phyloP scores from a whole-genome alignment of 495 filamentous ascomycete species.

The Lepidopterella palustris region DNA sequence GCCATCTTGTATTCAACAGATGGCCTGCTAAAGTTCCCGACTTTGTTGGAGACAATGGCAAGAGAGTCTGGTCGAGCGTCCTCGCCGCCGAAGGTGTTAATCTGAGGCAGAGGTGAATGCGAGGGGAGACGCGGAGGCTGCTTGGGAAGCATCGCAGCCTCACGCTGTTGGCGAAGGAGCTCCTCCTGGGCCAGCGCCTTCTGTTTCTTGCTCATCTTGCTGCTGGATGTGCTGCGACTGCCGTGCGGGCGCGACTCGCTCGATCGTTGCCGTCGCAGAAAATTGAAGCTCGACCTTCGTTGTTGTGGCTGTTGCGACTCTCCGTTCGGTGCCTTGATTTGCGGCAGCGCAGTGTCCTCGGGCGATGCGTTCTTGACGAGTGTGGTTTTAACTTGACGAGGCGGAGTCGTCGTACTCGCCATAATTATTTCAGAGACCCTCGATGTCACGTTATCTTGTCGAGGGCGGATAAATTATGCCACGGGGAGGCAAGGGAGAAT shows the following conservation, averaged over 20 bases:
- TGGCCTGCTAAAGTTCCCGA: slow-evolving; percentile 29
- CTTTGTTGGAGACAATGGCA: slow-evolving; percentile 53
- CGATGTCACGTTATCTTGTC: background rate
- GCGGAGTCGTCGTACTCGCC: slow-evolving; percentile 16
- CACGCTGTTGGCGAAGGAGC: slow-evolving; percentile 58
- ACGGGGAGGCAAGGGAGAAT: slow-evolving; percentile 3
- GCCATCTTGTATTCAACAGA: slow-evolving; percentile 25
- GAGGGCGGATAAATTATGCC: background rate
- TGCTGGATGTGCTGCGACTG: slow-evolving; percentile 43
- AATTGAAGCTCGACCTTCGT: slow-evolving; percentile 30
- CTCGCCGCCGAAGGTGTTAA: slow-evolving; percentile 65
- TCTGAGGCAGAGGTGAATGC: slow-evolving; percentile 57
- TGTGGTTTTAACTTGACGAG: slow-evolving; percentile 4
- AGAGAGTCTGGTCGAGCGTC: slow-evolving; percentile 60
- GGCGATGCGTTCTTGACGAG: slow-evolving; percentile 17
- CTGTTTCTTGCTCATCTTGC: slow-evolving; percentile 62
- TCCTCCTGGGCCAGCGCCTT: slow-evolving; percentile 57
- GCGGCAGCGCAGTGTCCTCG: slow-evolving; percentile 22
- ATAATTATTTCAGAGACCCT: slow-evolving; percentile 2
- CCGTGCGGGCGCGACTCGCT: slow-evolving; percentile 15
- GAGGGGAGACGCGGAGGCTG: slow-evolving; percentile 75
- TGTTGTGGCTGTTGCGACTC: slow-evolving; percentile 4
- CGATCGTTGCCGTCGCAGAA: slow-evolving; percentile 32
- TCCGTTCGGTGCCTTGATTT: slow-evolving; percentile 19
- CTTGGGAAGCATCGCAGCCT: slow-evolving; percentile 54